Percentiles rank a stretch among this genome's conserved stretches.
Conservation (phyloP, 1,284 basidiomycete genomes). For the Ceratobasidium sp. region DNA sequence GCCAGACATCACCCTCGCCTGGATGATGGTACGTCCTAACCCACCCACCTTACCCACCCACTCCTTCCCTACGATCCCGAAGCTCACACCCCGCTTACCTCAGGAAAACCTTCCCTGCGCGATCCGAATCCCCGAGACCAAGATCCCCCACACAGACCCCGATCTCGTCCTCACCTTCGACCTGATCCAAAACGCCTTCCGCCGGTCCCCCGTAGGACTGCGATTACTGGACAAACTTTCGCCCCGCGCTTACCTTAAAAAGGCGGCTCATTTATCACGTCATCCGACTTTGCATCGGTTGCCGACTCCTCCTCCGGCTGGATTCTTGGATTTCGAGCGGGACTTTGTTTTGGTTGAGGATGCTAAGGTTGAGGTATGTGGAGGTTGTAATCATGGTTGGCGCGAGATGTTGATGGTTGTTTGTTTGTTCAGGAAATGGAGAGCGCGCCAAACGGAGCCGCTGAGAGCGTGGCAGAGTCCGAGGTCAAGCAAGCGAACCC, state of each 20-base stretch:
- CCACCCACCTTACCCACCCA: not conserved
- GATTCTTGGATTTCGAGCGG: not conserved
- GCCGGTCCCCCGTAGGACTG: not conserved
- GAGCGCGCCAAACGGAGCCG: too few species aligned
- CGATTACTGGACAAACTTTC: slow-evolving; percentile 21
- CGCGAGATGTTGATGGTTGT: too few species aligned
- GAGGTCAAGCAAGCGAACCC: too few species aligned
- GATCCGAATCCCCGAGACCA: not conserved
- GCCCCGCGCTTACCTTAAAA: slow-evolving; percentile 1
- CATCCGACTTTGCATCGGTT: not conserved
- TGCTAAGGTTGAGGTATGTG: too few species aligned
- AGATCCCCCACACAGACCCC: too few species aligned
- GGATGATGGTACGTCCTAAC: slow-evolving; percentile 30
- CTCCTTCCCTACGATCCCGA: too few species aligned
- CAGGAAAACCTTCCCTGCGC: slow-evolving; percentile 12
- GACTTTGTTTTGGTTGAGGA: too few species aligned
- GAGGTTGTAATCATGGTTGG: too few species aligned
- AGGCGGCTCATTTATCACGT: not conserved
- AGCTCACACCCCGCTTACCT: too few species aligned
- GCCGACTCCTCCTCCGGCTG: not conserved
- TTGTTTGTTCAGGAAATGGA: too few species aligned
- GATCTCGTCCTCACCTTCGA: too few species aligned
- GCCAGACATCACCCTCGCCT: slow-evolving; percentile 23
- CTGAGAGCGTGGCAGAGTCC: too few species aligned
- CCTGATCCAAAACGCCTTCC: slow-evolving; percentile 11